These are phyloP conservation scores for Hysterium pulicare DNA, from an alignment of 2,329 filamentous ascomycete genomes.

Conservation along the genomic window DNA sequence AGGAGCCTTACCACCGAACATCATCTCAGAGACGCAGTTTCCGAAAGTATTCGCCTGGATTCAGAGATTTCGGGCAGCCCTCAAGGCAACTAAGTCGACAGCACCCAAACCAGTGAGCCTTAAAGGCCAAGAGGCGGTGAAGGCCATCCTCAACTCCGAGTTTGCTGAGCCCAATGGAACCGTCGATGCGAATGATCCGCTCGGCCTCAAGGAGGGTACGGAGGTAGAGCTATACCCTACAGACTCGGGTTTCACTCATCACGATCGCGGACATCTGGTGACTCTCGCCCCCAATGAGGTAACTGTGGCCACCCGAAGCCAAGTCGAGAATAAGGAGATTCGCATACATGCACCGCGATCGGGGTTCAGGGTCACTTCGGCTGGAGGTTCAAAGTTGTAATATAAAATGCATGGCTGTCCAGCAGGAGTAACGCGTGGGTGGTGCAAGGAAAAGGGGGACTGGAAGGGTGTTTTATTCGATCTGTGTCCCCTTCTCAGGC, in stretches of 20 bases:
- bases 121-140: slow-evolving; percentile 54
- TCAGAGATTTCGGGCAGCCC: slow-evolving; percentile 53
- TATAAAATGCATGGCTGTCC: slow-evolving; percentile 17
- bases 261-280: slow-evolving; percentile 24
- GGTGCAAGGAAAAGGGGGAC: slow-evolving; percentile 8
- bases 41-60: slow-evolving; percentile 65
- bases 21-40: slow-evolving; percentile 52
- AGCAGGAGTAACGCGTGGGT: slow-evolving; percentile 13
- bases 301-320: slow-evolving; percentile 17
- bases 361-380: slow-evolving; percentile 22
- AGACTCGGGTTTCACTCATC: slow-evolving; percentile 30
- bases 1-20: slow-evolving; percentile 52
- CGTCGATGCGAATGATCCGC: slow-evolving; percentile 52
- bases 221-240: slow-evolving; percentile 44
- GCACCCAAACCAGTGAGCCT: slow-evolving; percentile 44
- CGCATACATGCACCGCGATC: slow-evolving; percentile 23
- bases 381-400: slow-evolving; percentile 15
- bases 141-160: slow-evolving; percentile 43
- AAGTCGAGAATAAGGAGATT: slow-evolving; percentile 11
- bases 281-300: slow-evolving; percentile 26
- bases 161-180: slow-evolving; percentile 46
- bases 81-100: slow-evolving; percentile 42
- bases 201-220: slow-evolving; percentile 53
- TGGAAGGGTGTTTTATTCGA: neutral
- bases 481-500: neutral